Conservation (phyloP, 148 eudicot genomes). For the Fagopyrum tataricum region DNA sequence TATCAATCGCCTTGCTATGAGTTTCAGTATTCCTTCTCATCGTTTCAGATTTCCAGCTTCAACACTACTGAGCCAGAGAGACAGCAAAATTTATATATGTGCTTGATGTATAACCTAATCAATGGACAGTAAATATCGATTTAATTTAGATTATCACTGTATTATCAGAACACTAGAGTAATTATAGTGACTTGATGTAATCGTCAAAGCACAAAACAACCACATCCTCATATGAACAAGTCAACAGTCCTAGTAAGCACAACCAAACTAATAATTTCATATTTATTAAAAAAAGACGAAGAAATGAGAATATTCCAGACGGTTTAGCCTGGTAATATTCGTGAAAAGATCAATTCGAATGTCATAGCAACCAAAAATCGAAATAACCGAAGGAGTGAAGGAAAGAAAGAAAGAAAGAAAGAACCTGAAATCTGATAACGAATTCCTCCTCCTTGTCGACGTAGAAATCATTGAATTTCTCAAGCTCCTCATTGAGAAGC, state of each 20-base stretch:
- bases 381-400: neutral
- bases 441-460: conserved; percentile 88
- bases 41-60: too few species aligned
- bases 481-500: conserved; percentile 67
- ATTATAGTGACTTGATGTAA: neutral
- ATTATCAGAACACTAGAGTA: neutral
- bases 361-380: neutral
- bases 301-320: neutral
- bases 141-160: neutral
- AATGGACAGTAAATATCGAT: neutral
- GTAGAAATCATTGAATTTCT: conserved; percentile 91
- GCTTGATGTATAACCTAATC: neutral
- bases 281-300: neutral
- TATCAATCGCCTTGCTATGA: neutral
- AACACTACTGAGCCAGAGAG: too few species aligned
- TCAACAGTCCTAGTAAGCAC: neutral
- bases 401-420: neutral
- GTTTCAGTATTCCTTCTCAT: neutral
- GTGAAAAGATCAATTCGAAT: neutral
- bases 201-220: neutral
- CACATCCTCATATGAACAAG: neutral
- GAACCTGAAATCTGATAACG: conserved; percentile 78
- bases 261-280: neutral
- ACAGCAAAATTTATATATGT: too few species aligned
- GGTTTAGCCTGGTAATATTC: neutral